Base-by-base conservation (phyloP, 352 stramenopile genomes). In the Stephanocyclus meneghinianus region DNA sequence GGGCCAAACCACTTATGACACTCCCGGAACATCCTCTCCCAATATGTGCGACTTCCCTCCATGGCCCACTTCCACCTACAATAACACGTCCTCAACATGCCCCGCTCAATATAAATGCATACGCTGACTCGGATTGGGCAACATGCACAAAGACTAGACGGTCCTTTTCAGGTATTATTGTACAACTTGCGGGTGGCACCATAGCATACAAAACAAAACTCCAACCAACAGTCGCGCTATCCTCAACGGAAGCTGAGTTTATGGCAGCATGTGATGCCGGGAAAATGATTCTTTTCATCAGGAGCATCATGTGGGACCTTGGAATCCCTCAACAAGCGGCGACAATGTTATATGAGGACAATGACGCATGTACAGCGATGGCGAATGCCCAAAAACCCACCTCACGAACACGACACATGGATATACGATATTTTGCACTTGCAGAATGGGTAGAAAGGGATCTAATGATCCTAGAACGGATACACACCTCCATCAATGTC, bases 381-480 rank as follows among this genome's bases (percentile, higher is more conserved):
- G 71, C 65, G 0, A 76, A 84, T 11, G 51, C 69, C 50, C 29
- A 56, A 32, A 51, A 78, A 55, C 72, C 78, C 11, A 81, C 72
- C 8, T 64, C 26, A 42, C 42, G 66, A 7, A 82, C 61, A 15
- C 10, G 61, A 40, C 75, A 83, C 35, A 48, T 83, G 13, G 75
- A 78, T 42, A 78, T 83, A 15, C 37, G 48, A 13, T 55, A 18
- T 35, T n/a, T 51, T 69, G 37, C 32, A 13, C 26, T 60, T 2
- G 51, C 37, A 30, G 55, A 62, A 62, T 40, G 83, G 83, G 51
- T 85, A 82, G 13, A 84, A 60, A 16, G 85, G 67, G 7, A 89
- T 1, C 79, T 26, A 26, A 26, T 26, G 21, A 26, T 26, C 21
- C 21, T 26, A 26, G 21, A 26, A 26, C 21, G 21, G 75, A 81